Evolutionary conservation across 129 eudicot species (phyloP).

Genomic region (Helianthus tuberosus): DNA sequence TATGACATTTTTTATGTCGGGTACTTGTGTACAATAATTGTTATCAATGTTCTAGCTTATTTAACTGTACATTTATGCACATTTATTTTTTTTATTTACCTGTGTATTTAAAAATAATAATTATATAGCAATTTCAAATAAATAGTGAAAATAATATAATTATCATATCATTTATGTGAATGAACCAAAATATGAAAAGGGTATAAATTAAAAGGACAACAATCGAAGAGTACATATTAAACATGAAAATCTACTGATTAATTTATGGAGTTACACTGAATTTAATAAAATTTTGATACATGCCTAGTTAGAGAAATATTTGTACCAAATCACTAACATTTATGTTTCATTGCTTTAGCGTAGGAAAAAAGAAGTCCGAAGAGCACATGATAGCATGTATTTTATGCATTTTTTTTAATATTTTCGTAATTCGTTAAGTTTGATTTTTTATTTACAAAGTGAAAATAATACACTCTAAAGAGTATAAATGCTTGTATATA

Average conservation of each 20-base stretch:
- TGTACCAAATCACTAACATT: too few relatives aligned
- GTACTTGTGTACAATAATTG: too few relatives aligned
- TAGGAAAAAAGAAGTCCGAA: not conserved
- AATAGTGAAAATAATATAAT: not conserved
- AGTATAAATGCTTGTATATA: too few relatives aligned
- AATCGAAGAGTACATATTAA: not conserved
- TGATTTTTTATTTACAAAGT: not conserved
- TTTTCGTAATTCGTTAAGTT: not conserved
- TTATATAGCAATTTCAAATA: too few relatives aligned
- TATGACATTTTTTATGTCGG: too few relatives aligned
- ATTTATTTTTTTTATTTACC: not conserved
- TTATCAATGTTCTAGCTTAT: too few relatives aligned
- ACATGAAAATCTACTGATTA: not conserved
- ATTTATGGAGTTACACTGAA: not conserved
- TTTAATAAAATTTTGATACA: not conserved
- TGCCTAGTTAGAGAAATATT: too few relatives aligned
- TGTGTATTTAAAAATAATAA: not conserved
- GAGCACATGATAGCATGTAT: not conserved
- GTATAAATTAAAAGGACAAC: slow-evolving; percentile 2
- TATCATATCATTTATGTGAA: not conserved
- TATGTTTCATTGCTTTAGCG: not conserved
- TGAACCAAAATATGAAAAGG: not conserved
- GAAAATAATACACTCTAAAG: too few relatives aligned
- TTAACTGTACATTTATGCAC: not conserved
- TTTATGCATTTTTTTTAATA: not conserved